phyloP scores from a whole-genome alignment of 2,329 filamentous ascomycete genomes.

The Fusarium buharicum region DNA sequence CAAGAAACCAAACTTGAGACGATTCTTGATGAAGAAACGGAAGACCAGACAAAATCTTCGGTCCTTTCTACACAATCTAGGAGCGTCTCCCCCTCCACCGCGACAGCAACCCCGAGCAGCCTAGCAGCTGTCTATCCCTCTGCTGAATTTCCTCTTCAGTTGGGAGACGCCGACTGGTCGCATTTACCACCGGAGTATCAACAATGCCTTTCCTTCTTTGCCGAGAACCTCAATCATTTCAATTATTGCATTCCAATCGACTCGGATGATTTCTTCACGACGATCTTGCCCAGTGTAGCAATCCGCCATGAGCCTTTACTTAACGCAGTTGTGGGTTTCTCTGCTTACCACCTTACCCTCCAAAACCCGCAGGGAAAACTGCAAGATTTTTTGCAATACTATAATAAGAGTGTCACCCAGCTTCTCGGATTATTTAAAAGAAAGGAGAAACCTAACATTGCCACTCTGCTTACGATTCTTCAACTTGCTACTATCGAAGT shows the following conservation, averaged over 20 bases:
- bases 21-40: constrained; percentile 65
- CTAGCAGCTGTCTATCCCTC: constrained; percentile 47
- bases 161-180: constrained; percentile 59
- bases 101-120: constrained; percentile 53
- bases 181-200: constrained; percentile 75
- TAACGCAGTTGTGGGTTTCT: constrained; percentile 87
- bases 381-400: constrained; percentile 85
- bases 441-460: constrained; percentile 75
- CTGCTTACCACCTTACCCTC: constrained; percentile 85
- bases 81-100: constrained; percentile 64
- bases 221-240: constrained; percentile 78
- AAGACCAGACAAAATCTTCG: constrained; percentile 42
- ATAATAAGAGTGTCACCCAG: constrained; percentile 85
- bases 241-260: constrained; percentile 85
- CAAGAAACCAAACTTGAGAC: constrained; percentile 58
- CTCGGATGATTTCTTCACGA: constrained; percentile 76
- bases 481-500: constrained; percentile 96
- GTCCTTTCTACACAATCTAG: constrained; percentile 51
- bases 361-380: constrained; percentile 77
- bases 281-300: constrained; percentile 76
- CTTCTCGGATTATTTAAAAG: constrained; percentile 77
- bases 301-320: constrained; percentile 80
- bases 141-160: constrained; percentile 41
- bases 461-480: constrained; percentile 85
- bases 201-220: constrained; percentile 82